Evolutionary conservation across 306 rosid species (phyloP).

Genomic region (Cyclanthera cordifolia): DNA sequence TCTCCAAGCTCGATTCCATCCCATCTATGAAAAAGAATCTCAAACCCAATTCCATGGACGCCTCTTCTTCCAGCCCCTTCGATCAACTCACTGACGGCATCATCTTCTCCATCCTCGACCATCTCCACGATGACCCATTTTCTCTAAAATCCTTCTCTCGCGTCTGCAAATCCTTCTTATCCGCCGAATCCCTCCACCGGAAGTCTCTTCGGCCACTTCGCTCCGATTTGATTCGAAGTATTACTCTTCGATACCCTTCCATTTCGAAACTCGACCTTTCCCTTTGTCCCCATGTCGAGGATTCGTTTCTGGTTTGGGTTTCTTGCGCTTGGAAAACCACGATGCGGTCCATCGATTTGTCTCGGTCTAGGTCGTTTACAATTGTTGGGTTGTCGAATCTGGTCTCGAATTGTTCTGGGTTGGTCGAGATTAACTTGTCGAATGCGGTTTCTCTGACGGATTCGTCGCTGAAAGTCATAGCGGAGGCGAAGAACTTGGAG

Average conservation of each 20-base stretch:
- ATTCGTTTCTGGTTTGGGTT: constrained; percentile 22
- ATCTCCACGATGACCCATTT: constrained; percentile 17
- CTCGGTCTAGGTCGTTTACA: constrained; percentile 49
- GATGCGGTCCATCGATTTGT: constrained; percentile 45
- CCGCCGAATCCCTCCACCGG: constrained; percentile 58
- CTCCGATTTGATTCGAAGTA: constrained; percentile 33
- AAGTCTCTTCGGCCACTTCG: constrained; percentile 47
- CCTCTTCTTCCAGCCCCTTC: too few species aligned
- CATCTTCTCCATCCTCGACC: constrained; percentile 44
- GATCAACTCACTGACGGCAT: constrained; percentile 48
- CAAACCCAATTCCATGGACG: background rate
- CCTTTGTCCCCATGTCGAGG: constrained; percentile 51
- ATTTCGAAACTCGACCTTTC: constrained; percentile 46
- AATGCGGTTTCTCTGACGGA: constrained; percentile 62
- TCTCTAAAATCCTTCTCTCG: constrained; percentile 52
- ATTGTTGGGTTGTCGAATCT: constrained; percentile 33
- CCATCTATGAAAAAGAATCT: background rate
- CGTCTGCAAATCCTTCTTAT: constrained; percentile 40
- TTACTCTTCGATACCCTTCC: constrained; percentile 37
- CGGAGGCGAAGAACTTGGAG: constrained; percentile 59
- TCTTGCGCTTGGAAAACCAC: constrained; percentile 30
- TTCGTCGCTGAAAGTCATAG: constrained; percentile 45
- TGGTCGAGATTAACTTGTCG: constrained; percentile 67
- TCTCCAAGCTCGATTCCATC: constrained; percentile 10
- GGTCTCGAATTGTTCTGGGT: constrained; percentile 23